These are phyloP conservation scores for Aspergillus ostianus DNA, from an alignment of 495 filamentous ascomycete genomes.

Conservation along the genomic window DNA sequence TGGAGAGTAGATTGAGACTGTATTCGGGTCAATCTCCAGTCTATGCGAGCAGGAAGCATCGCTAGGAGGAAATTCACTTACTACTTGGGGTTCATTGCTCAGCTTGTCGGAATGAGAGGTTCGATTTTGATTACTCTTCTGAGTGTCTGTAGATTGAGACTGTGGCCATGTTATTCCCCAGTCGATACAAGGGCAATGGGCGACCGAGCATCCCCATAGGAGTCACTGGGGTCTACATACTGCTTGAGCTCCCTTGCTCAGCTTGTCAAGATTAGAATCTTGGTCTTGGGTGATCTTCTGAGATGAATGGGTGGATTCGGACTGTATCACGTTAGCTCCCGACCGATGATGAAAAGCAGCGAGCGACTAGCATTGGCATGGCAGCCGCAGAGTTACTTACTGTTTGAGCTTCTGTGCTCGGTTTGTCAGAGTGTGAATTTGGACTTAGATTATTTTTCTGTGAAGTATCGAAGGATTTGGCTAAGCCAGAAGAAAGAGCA, in stretches of 20 bases:
- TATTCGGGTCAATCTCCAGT: neutral
- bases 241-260: neutral
- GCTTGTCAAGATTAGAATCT: neutral
- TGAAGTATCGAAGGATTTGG: neutral
- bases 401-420: neutral
- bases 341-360: neutral
- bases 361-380: neutral
- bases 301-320: neutral
- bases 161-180: neutral
- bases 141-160: neutral
- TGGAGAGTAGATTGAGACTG: conserved; percentile 17
- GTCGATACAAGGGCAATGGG: neutral
- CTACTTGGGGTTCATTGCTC: conserved; percentile 3
- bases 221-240: neutral
- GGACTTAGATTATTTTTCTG: neutral
- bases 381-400: neutral
- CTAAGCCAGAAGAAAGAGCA: neutral
- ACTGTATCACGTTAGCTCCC: neutral
- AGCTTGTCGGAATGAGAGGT: neutral
- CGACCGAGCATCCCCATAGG: too few species aligned
- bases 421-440: neutral
- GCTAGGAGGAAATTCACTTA: neutral
- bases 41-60: too few species aligned
- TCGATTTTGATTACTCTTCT: conserved; percentile 8
- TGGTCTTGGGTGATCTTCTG: neutral